phyloP scores from a whole-genome alignment of 2,329 filamentous ascomycete species.

The Hypomyces rosellus region DNA sequence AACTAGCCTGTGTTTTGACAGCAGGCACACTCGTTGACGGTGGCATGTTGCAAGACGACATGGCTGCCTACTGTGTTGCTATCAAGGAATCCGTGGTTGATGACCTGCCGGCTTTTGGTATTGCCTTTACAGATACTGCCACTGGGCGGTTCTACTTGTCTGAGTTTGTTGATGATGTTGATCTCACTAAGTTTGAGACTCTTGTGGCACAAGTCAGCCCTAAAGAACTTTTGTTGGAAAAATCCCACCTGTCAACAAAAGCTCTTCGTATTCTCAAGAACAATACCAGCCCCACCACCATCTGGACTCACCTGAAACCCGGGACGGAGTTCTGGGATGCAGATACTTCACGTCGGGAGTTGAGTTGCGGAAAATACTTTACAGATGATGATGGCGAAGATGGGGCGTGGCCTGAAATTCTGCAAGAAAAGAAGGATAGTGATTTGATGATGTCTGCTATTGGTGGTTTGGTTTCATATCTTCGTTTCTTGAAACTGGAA shows the following conservation, averaged over 20 bases:
- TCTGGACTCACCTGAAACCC: conserved; percentile 91
- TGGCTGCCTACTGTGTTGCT: conserved; percentile 91
- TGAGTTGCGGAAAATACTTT: conserved; percentile 78
- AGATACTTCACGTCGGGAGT: conserved; percentile 72
- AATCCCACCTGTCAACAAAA: conserved; percentile 78
- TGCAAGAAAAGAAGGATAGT: conserved; percentile 68
- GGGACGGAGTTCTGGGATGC: conserved; percentile 87
- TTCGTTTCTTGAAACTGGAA: conserved; percentile 82
- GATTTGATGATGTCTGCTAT: conserved; percentile 85
- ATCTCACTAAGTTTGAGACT: conserved; percentile 95
- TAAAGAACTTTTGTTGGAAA: conserved; percentile 84
- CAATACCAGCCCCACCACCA: conserved; percentile 83
- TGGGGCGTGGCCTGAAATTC: conserved; percentile 66
- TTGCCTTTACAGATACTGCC: conserved; percentile 91
- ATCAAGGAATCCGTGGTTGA: conserved; percentile 79
- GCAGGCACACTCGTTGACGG: conserved; percentile 90
- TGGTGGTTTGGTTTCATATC: conserved; percentile 81
- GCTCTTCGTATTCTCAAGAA: conserved; percentile 91
- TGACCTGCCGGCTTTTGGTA: conserved; percentile 75
- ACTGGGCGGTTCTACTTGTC: conserved; percentile 94
- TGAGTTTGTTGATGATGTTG: conserved; percentile 83
- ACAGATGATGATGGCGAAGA: conserved; percentile 49
- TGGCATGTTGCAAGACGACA: conserved; percentile 95
- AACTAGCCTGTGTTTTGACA: conserved; percentile 86
- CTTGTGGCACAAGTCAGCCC: conserved; percentile 89